A percentile compares a stretch with the other conserved stretches of the same genome.
phyloP scores from a whole-genome alignment of 2,329 filamentous ascomycete species.

The Trichoderma koningiopsis region DNA sequence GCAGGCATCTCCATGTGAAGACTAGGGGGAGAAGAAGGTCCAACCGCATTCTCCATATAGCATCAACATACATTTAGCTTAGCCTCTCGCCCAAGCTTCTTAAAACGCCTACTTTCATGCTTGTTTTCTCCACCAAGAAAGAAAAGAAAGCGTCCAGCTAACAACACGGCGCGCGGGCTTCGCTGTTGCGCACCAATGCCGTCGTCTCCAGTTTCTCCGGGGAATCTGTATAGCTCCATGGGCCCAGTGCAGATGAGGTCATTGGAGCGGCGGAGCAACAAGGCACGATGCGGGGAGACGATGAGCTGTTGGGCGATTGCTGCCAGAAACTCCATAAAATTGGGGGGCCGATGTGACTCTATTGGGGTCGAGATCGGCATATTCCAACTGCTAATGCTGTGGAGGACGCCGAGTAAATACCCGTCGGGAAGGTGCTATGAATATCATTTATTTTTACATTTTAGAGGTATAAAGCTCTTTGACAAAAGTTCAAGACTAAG shows the following conservation, averaged over 20 bases:
- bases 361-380: slow-evolving; percentile 13
- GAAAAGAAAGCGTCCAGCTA: background rate
- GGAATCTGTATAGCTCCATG: background rate
- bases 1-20: background rate
- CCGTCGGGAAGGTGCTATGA: slow-evolving; percentile 22
- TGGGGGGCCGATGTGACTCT: slow-evolving; percentile 18
- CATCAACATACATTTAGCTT: background rate
- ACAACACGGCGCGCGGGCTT: background rate
- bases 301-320: background rate
- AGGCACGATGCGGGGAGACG: slow-evolving; percentile 21
- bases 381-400: slow-evolving; percentile 6
- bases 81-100: slow-evolving; percentile 17
- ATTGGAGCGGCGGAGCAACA: slow-evolving; percentile 10
- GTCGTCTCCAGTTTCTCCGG: slow-evolving; percentile 10
- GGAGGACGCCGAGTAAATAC: slow-evolving; percentile 18
- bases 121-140: slow-evolving; percentile 7
- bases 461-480: background rate
- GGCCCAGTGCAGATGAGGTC: background rate
- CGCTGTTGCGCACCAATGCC: slow-evolving; percentile 19
- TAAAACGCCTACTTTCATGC: slow-evolving; percentile 19
- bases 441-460: background rate
- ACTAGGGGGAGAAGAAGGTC: background rate
- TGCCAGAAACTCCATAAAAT: slow-evolving; percentile 11
- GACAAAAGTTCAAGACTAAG: background rate
- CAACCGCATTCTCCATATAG: background rate